phyloP scores from a whole-genome alignment of 179 eudicot genomes.

The Corrigiola litoralis region DNA sequence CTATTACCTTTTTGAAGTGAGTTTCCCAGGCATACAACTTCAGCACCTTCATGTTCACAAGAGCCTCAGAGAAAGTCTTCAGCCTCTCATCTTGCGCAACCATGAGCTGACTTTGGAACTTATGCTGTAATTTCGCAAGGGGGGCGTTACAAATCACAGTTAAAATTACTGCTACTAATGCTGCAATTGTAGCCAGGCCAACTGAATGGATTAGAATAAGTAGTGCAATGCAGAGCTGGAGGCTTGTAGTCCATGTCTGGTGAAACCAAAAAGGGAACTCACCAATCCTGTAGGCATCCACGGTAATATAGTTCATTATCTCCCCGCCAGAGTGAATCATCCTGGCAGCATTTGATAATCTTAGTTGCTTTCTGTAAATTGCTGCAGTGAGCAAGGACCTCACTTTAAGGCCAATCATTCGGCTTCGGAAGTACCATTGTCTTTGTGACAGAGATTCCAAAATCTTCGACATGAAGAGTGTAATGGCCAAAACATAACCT shows the following conservation, averaged over 20 bases:
- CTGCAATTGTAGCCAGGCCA: slow-evolving; percentile 34
- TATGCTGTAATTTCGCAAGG: slow-evolving; percentile 61
- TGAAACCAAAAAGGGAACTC: slow-evolving; percentile 48
- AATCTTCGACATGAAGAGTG: slow-evolving; percentile 30
- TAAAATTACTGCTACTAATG: slow-evolving; percentile 30
- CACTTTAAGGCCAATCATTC: slow-evolving; percentile 35
- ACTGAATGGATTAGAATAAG: slow-evolving; percentile 27
- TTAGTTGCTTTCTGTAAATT: slow-evolving; percentile 37
- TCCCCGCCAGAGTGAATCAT: slow-evolving; percentile 35
- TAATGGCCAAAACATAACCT: slow-evolving; percentile 35
- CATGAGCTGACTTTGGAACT: slow-evolving; percentile 64
- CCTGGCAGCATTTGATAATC: slow-evolving; percentile 31
- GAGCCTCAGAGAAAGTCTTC: slow-evolving; percentile 60
- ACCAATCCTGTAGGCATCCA: slow-evolving; percentile 47
- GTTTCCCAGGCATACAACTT: slow-evolving; percentile 84
- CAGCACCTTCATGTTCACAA: slow-evolving; percentile 78
- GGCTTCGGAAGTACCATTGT: slow-evolving; percentile 39
- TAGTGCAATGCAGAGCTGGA: slow-evolving; percentile 35
- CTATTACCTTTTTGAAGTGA: slow-evolving; percentile 51
- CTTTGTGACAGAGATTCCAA: slow-evolving; percentile 43
- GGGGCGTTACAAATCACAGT: slow-evolving; percentile 34
- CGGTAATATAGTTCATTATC: slow-evolving; percentile 42
- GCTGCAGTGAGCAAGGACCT: slow-evolving; percentile 36
- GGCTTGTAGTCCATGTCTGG: slow-evolving; percentile 38
- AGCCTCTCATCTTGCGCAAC: slow-evolving; percentile 67